Conservation (phyloP, 2,329 filamentous ascomycete genomes). For the Nannizziopsis arthrosporioides region DNA sequence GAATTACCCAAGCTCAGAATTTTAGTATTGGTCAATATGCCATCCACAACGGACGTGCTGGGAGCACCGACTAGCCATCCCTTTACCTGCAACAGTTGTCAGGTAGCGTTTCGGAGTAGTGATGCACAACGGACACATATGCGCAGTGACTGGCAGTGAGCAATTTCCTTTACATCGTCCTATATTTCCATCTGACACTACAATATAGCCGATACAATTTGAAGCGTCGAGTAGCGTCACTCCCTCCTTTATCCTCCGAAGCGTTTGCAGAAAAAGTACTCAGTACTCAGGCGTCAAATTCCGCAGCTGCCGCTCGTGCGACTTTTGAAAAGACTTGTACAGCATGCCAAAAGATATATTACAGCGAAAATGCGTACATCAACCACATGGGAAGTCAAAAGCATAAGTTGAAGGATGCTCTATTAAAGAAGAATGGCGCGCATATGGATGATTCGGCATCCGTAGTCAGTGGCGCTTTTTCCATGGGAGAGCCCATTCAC, state of each 20-base stretch:
- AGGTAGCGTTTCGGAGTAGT: slow-evolving; percentile 88
- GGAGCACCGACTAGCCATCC: slow-evolving; percentile 51
- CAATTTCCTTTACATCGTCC: slow-evolving; percentile 21
- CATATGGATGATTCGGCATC: slow-evolving; percentile 61
- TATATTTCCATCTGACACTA: slow-evolving; percentile 3
- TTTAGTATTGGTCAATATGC: slow-evolving; percentile 6
- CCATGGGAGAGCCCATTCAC: slow-evolving; percentile 65
- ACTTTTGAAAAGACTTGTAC: slow-evolving; percentile 75
- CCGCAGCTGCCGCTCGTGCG: slow-evolving; percentile 74
- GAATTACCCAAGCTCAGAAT: no score
- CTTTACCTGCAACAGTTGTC: slow-evolving; percentile 96
- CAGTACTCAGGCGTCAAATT: slow-evolving; percentile 73
- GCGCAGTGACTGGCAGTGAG: slow-evolving; percentile 97
- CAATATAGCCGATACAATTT: slow-evolving; percentile 71
- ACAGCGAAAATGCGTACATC: slow-evolving; percentile 87
- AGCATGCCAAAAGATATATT: slow-evolving; percentile 83
- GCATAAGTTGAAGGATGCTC: slow-evolving; percentile 59
- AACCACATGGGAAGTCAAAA: slow-evolving; percentile 89
- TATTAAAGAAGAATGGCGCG: slow-evolving; percentile 35
- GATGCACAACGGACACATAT: slow-evolving; percentile 91
- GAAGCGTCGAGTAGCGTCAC: slow-evolving; percentile 52
- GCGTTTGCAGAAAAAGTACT: slow-evolving; percentile 92
- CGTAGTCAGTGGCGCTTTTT: slow-evolving; percentile 72
- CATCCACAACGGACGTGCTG: neutral
- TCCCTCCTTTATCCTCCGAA: slow-evolving; percentile 78